phyloP scores from a whole-genome alignment of 805 yeast genomes.

The Wickerhamomyces silvicola region DNA sequence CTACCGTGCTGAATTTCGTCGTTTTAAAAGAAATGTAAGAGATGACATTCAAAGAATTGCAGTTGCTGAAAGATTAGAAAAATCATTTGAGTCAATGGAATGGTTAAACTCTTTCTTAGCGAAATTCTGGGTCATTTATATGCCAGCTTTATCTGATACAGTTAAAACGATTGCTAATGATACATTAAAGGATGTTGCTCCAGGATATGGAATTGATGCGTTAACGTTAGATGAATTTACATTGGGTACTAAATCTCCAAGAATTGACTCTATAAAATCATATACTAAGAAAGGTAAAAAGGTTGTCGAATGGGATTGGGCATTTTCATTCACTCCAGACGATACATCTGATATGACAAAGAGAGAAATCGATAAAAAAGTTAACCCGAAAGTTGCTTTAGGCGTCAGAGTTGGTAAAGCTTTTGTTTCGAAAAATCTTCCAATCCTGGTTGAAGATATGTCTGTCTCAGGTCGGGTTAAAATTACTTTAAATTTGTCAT shows the following conservation, averaged over 20 bases:
- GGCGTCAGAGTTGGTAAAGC: constrained; percentile 82
- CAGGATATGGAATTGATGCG: constrained; percentile 78
- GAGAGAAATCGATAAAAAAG: constrained; percentile 59
- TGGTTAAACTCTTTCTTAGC: constrained; percentile 76
- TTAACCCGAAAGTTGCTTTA: constrained; percentile 74
- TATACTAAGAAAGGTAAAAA: constrained; percentile 64
- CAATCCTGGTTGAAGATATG: constrained; percentile 78
- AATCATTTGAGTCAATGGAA: constrained; percentile 64
- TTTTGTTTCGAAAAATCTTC: constrained; percentile 66
- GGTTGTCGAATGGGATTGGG: constrained; percentile 78
- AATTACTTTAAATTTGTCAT: constrained; percentile 53
- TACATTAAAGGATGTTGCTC: constrained; percentile 61
- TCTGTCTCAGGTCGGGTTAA: constrained; percentile 66
- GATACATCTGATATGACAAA: constrained; percentile 82
- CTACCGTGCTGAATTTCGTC: constrained; percentile 65
- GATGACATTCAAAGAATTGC: constrained; percentile 68
- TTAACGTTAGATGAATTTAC: constrained; percentile 71
- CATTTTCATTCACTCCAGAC: constrained; percentile 72
- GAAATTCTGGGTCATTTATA: constrained; percentile 82
- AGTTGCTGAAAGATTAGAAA: constrained; percentile 58
- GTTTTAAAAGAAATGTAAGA: constrained; percentile 66
- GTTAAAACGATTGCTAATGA: constrained; percentile 68
- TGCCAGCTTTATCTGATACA: constrained; percentile 78
- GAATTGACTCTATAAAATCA: constrained; percentile 64
- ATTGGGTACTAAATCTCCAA: constrained; percentile 75